These are phyloP conservation scores for Gossypium rotundifolium DNA, from an alignment of 345 rosid genomes.

Conservation along the genomic window DNA sequence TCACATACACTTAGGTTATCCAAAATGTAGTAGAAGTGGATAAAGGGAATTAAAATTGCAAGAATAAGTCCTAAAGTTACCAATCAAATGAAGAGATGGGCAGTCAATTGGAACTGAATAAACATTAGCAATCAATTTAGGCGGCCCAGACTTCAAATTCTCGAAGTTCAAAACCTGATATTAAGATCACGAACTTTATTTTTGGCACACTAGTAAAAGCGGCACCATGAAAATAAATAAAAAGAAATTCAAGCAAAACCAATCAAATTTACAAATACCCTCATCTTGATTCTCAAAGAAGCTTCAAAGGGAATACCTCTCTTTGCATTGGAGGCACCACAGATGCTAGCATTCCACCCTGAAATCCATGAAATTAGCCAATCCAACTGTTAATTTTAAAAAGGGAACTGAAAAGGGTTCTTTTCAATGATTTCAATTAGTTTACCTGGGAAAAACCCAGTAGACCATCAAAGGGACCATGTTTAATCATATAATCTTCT, in stretches of 20 bases:
- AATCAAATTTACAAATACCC: background rate
- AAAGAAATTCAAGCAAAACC: background rate
- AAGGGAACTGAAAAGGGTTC: background rate
- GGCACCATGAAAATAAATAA: conserved; percentile 5
- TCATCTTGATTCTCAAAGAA: background rate
- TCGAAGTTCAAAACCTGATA: conserved; percentile 9
- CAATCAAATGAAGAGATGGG: conserved; percentile 14
- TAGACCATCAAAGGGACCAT: conserved; percentile 46
- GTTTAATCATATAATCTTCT: conserved; percentile 40
- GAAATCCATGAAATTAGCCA: background rate
- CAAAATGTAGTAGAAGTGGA: background rate
- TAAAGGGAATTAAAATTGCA: background rate
- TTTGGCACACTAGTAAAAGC: conserved; percentile 18
- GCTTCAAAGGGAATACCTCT: background rate
- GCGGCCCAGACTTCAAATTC: conserved; percentile 12
- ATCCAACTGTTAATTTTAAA: background rate
- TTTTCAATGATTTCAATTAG: background rate
- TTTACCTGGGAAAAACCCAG: conserved; percentile 53
- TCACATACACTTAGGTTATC: background rate
- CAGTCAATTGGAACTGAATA: conserved; percentile 3
- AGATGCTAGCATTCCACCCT: conserved; percentile 42
- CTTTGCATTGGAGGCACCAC: conserved; percentile 40
- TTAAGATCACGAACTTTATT: conserved; percentile 12
- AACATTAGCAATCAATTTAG: conserved; percentile 5
- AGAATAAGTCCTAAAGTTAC: background rate